Base-by-base conservation (phyloP, 129 eudicot species). In the Helianthus tuberosus region DNA sequence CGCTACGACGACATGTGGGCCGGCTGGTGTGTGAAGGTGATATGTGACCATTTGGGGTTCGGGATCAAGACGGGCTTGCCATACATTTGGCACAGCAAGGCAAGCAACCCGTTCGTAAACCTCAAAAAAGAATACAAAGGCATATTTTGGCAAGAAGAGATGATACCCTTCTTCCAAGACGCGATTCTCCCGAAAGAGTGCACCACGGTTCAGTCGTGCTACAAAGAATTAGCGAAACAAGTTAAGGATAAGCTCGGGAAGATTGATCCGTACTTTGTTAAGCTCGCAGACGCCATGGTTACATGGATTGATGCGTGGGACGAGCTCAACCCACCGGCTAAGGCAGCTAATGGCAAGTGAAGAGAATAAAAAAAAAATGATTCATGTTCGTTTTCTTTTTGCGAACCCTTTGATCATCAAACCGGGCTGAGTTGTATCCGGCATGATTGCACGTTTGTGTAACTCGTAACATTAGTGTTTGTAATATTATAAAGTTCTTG, bases 1-100 rank as follows among this genome's bases (percentile, higher is more conserved):
- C 90, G 96, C 7, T 91, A 89, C 60, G 96, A 91, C n/a, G 96
- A 91, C 48, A 91, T 89, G 97, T 91, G 91, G 97, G 96, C 93
- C 41, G 96, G 93, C 50, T 92, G 93, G 97, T 89, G 96, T 74
- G 72, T 60, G 65, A 89, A 92, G 96, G 96, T 92, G 68, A 88
- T 88, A 65, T 88, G 89, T 77, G 93, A 88, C 68, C 93, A 88
- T 65, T 71, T 88, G 69, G 93, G 88, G 60, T 75, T 88, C 74
- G 89, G 93, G 71, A 71, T 85, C 69, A 88, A 88, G 59, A 88
- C 89, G 2, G 86, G 93, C 60, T 61, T 84, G 71, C 90, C 90
- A 1, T 88, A 88, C 82, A 88, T 88, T 58, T 88, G 86, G 84
- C 94, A 88, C 50, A 85, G 94, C 79, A 88, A 88, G 53, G 90